Evolutionary conservation across 2,329 filamentous ascomycete genomes (phyloP).

Genomic region (Aspergillus sp.): DNA sequence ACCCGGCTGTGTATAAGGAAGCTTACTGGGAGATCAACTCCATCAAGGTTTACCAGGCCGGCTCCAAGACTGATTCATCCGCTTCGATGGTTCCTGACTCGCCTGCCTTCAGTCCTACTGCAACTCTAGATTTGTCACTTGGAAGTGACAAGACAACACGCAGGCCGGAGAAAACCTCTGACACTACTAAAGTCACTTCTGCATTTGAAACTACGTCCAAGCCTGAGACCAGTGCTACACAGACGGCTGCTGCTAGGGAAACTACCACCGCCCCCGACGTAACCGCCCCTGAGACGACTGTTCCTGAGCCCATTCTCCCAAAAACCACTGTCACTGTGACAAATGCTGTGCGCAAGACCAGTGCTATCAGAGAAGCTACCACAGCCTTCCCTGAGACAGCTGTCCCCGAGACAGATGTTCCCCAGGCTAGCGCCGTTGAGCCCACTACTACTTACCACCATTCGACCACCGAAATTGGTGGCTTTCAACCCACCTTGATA

Average conservation of each 20-base stretch:
- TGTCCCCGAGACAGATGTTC: not conserved
- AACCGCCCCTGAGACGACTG: not conserved
- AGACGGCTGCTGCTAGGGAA: not conserved
- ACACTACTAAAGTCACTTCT: not conserved
- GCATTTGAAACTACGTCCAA: not conserved
- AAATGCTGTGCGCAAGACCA: too few relatives aligned
- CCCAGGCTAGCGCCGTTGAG: too few relatives aligned
- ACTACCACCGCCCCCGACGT: not conserved
- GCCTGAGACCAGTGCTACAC: not conserved
- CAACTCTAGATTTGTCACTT: too few relatives aligned
- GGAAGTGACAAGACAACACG: too few relatives aligned
- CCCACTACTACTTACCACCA: too few relatives aligned
- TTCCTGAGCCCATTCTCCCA: not conserved
- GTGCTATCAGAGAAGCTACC: too few relatives aligned
- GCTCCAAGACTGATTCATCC: not conserved
- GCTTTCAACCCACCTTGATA: not conserved
- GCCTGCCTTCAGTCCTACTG: too few relatives aligned
- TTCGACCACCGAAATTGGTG: not conserved
- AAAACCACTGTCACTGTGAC: too few relatives aligned
- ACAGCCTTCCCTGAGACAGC: not conserved
- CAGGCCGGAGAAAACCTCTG: too few relatives aligned
- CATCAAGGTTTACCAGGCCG: slow-evolving; percentile 57
- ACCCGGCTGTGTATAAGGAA: slow-evolving; percentile 65
- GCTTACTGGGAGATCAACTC: slow-evolving; percentile 76
- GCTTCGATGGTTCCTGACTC: too few relatives aligned